Evolutionary conservation across 495 filamentous ascomycete genomes (phyloP).

Genomic region (Hypoxylon lenormandii): DNA sequence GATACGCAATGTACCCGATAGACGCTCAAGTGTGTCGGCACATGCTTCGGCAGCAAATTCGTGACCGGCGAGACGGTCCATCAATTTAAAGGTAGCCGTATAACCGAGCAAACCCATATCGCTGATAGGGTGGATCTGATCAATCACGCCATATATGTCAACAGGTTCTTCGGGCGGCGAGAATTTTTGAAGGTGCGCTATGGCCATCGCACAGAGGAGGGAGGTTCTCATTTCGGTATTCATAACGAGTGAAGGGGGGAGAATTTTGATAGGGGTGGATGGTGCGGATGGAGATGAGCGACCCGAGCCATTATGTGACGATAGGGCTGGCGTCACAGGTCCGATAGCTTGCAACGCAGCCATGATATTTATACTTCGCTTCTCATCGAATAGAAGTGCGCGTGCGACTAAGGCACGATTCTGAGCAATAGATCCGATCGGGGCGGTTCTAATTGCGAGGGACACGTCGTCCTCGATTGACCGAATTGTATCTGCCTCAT

Average conservation of each 20-base stretch:
- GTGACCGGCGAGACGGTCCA: conserved; percentile 69
- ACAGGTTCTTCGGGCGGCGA: conserved; percentile 53
- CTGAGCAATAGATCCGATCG: conserved; percentile 79
- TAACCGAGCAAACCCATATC: conserved; percentile 80
- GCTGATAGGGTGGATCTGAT: conserved; percentile 61
- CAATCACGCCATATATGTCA: conserved; percentile 60
- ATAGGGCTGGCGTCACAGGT: conserved; percentile 50
- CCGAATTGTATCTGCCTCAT: conserved; percentile 51
- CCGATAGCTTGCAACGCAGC: conserved; percentile 67
- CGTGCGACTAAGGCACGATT: conserved; percentile 81
- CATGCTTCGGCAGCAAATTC: conserved; percentile 63
- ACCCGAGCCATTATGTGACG: conserved; percentile 27
- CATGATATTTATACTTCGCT: conserved; percentile 66
- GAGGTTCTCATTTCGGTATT: conserved; percentile 63
- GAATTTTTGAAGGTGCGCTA: conserved; percentile 71
- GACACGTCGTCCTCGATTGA: conserved; percentile 68
- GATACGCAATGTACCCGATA: conserved; percentile 65
- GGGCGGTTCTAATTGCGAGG: conserved; percentile 78
- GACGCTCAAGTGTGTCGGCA: conserved; percentile 60
- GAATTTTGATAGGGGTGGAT: conserved; percentile 47
- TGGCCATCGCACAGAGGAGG: conserved; percentile 83
- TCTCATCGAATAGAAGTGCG: conserved; percentile 67
- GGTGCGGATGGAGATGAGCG: conserved; percentile 25
- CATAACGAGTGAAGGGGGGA: conserved; percentile 61
- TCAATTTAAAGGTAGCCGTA: conserved; percentile 76